Evolutionary conservation across 768 basidiomycete species (phyloP).

Genomic region (Suillus occidentalis): DNA sequence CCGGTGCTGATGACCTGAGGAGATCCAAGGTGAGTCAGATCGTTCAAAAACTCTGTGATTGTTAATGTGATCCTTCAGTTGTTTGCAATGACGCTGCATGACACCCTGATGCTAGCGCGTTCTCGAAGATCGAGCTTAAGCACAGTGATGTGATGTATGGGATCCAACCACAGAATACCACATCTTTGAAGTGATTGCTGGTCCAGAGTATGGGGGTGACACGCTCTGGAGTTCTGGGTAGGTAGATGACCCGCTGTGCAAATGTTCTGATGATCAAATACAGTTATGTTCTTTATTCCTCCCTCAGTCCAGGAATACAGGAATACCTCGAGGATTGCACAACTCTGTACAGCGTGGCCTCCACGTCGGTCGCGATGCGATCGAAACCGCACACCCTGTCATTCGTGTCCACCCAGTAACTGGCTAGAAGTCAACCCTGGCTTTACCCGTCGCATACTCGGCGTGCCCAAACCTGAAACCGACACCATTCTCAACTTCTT

Average conservation of each 20-base stretch:
- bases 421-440: slow-evolving; percentile 87
- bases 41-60: neutral
- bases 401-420: slow-evolving; percentile 89
- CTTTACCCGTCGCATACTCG: slow-evolving; percentile 78
- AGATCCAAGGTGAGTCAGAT: slow-evolving; percentile 57
- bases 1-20: too few species aligned
- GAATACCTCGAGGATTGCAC: slow-evolving; percentile 71
- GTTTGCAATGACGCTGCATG: slow-evolving; percentile 69
- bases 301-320: slow-evolving; percentile 73
- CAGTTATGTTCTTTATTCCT: slow-evolving; percentile 81
- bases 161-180: slow-evolving; percentile 72
- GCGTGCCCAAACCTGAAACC: slow-evolving; percentile 80
- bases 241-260: slow-evolving; percentile 14
- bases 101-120: slow-evolving; percentile 62
- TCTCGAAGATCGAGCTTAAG: slow-evolving; percentile 76
- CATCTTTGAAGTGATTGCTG: slow-evolving; percentile 75
- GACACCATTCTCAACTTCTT: slow-evolving; percentile 70
- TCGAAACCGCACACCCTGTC: slow-evolving; percentile 76
- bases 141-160: slow-evolving; percentile 85
- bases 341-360: slow-evolving; percentile 74
- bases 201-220: slow-evolving; percentile 73
- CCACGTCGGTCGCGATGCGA: slow-evolving; percentile 64
- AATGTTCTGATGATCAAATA: slow-evolving; percentile 8
- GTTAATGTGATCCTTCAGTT: slow-evolving; percentile 39
- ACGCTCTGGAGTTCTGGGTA: slow-evolving; percentile 82